Percentiles rank a stretch among this genome's conserved stretches.
phyloP scores from a whole-genome alignment of 176 grass and related monocot genomes.

The Aegilops bicornis region DNA sequence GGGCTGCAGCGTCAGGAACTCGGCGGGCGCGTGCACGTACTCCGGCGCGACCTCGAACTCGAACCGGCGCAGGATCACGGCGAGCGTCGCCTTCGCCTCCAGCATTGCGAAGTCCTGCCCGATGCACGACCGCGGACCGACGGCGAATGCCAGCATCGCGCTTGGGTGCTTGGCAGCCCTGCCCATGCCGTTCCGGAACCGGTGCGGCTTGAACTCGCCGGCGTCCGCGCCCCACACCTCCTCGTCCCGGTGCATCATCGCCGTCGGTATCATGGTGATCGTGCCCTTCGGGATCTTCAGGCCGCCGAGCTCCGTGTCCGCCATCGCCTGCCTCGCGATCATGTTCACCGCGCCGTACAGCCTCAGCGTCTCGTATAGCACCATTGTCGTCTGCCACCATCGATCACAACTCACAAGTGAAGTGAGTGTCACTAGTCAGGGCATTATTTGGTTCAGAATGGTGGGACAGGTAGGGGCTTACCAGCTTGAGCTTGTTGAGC shows the following conservation, averaged over 20 bases:
- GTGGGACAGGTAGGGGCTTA: neutral
- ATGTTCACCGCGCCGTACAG: conserved; percentile 37
- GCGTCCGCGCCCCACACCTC: conserved; percentile 49
- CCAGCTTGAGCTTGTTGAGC: conserved; percentile 57
- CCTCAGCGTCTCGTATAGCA: conserved; percentile 46
- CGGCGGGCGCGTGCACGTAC: conserved; percentile 53
- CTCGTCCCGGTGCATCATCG: conserved; percentile 46
- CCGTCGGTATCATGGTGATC: neutral
- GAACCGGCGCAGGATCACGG: conserved; percentile 47
- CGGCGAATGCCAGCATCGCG: conserved; percentile 49
- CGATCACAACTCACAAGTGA: neutral
- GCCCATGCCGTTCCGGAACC: conserved; percentile 43
- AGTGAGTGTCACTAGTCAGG: neutral
- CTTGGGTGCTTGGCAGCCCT: conserved; percentile 34
- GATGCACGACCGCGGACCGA: conserved; percentile 49
- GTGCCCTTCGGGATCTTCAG: conserved; percentile 43
- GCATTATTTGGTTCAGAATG: neutral
- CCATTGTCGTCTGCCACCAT: conserved; percentile 48
- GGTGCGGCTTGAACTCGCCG: conserved; percentile 48
- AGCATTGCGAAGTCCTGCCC: conserved; percentile 64
- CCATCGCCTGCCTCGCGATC: neutral
- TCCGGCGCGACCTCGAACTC: conserved; percentile 42
- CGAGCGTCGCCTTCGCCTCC: conserved; percentile 40
- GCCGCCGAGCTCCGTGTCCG: conserved; percentile 36
- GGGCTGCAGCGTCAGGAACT: conserved; percentile 35